A percentile compares a stretch with the other conserved stretches of the same genome.
Conservation (phyloP, 73 alveolate genomes). For the Tetrahymena borealis region DNA sequence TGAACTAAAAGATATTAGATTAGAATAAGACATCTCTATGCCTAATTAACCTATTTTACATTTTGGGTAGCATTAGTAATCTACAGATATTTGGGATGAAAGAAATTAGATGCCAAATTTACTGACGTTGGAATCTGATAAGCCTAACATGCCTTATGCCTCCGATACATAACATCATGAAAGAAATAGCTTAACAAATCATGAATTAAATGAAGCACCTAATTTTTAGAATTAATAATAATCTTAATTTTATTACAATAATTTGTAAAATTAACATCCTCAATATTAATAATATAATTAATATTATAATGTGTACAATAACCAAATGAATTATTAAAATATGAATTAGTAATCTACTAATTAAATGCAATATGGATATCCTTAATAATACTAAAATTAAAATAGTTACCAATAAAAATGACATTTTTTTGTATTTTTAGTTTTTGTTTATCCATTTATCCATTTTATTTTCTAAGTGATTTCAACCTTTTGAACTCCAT, state of each 20-base stretch:
- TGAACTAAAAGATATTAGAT: not conserved
- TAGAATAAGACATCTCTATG: not conserved
- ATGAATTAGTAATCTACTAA: not conserved
- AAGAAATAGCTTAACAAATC: not conserved
- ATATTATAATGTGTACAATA: not conserved
- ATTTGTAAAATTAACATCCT: not conserved
- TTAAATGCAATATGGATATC: not conserved
- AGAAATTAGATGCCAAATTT: not conserved
- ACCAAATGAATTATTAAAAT: not conserved
- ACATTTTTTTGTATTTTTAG: not conserved
- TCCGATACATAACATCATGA: not conserved
- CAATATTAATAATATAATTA: not conserved
- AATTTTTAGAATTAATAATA: too few species aligned
- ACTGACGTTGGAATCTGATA: not conserved
- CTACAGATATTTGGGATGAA: not conserved
- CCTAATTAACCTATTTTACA: not conserved
- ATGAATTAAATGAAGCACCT: not conserved
- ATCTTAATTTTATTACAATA: too few species aligned
- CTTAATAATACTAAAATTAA: not conserved
- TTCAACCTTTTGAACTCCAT: too few species aligned
- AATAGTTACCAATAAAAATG: not conserved
- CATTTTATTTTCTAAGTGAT: too few species aligned
- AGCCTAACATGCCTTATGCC: not conserved
- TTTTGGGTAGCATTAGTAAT: not conserved
- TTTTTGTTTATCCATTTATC: not conserved